Conservation (phyloP, 805 yeast species). For the Kodamaea hsintzibuensis region DNA sequence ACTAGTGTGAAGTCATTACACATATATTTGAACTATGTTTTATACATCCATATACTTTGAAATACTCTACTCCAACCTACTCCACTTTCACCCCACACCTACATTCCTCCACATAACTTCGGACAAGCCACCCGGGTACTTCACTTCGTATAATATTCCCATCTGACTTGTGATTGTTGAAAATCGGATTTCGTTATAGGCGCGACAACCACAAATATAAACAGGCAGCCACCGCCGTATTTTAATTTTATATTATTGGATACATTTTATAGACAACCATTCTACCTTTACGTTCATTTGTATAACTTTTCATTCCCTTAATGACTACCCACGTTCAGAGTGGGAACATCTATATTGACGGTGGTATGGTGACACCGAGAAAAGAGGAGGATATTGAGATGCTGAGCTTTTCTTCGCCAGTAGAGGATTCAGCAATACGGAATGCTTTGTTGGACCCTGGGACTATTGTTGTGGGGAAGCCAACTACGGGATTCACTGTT, state of each 20-base stretch:
- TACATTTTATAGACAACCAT: background rate
- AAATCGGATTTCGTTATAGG: background rate
- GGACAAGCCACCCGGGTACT: background rate
- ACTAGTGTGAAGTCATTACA: no score
- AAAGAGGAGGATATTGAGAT: slow-evolving; percentile 5
- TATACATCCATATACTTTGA: no score
- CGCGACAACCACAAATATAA: background rate
- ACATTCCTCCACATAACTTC: background rate
- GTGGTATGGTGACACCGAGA: background rate
- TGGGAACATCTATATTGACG: slow-evolving; percentile 3
- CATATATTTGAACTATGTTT: no score
- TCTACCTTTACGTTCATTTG: background rate
- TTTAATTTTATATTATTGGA: no score
- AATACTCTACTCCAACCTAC: background rate
- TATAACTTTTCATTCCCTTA: background rate
- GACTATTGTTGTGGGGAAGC: background rate
- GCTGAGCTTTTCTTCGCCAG: background rate
- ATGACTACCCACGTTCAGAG: background rate
- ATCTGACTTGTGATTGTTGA: background rate
- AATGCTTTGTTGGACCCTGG: background rate
- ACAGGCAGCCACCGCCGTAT: background rate
- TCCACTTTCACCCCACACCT: background rate
- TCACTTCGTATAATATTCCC: background rate
- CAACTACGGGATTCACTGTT: background rate
- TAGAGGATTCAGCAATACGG: background rate